Evolutionary conservation across 1,284 basidiomycete genomes (phyloP), one percentile per base, ranked within the genome.

Genomic region (Hymenochaete sp.): DNA sequence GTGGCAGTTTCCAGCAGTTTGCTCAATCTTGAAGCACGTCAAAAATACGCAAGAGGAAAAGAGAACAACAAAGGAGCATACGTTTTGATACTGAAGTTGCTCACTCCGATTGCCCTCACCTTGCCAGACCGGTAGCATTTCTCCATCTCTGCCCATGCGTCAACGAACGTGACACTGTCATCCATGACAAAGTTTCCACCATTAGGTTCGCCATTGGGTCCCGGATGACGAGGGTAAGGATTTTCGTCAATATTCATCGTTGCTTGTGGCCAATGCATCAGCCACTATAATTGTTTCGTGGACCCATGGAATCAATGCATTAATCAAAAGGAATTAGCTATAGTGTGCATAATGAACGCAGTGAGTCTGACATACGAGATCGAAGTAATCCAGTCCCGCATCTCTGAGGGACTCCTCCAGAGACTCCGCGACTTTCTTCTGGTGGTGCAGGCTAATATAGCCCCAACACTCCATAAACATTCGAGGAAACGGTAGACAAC

Each of bases 131-230:
- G 14, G 39, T 66, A 58, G 1, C 68, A 49, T 46, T 64, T 67
- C 59, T 75, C 75, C 71, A 73, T 73, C 46, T 68, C 65, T 21
- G 59, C 58, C 74, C 74, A 78, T 0, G 73, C 74, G 41, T 75
- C 60, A 47, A 59, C 59, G 51, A 73, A 63, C 25, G 66, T 62
- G 47, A 67, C 67, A 18, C 56, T 56, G 13, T 66, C 62, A 54
- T 67, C 66, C 39, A 64, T 56, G 52, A 60, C 62, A 33, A 53
- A 48, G 28, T 59, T 47, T 8, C 57, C 57, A 21, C 58, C 55
- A 2, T 42, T 35, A n/a, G 58, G 49, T 47, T 60, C 47, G n/a
- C 42, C 47, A 16, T 47, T 47, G 4, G 45, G 39, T 7, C 45
- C 45, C n/a, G 45, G 45, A 21, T 47, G 21, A 28, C 45, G 38